Conservation (phyloP, 1,284 basidiomycete genomes). For the Puccinia sorghi region DNA sequence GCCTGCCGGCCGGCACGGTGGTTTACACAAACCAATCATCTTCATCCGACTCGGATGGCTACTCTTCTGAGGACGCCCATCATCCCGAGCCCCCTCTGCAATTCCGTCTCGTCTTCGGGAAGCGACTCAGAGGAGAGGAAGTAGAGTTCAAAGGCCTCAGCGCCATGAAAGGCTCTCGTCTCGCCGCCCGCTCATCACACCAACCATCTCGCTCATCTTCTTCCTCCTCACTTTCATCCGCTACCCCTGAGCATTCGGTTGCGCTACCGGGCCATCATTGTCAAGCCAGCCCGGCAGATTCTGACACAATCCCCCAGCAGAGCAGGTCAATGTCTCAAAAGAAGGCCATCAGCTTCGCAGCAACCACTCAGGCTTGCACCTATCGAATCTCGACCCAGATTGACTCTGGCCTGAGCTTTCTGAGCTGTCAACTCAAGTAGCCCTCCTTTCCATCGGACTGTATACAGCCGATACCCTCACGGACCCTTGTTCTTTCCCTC, state of each 20-base stretch:
- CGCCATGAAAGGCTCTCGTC: conserved; percentile 32
- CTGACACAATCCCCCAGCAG: not conserved
- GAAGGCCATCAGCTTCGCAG: conserved; percentile 20
- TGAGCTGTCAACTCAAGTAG: conserved; percentile 19
- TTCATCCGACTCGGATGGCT: conserved; percentile 18
- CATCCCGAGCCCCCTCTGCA: not conserved
- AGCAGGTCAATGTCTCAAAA: not conserved
- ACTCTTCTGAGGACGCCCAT: conserved; percentile 1
- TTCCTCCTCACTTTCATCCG: not conserved
- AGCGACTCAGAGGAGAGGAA: conserved; percentile 31
- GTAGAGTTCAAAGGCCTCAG: conserved; percentile 15
- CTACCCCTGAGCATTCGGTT: too few relatives aligned
- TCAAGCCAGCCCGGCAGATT: not conserved
- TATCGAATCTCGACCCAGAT: conserved; percentile 13
- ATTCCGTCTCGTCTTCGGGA: conserved; percentile 30
- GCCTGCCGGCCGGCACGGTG: too few relatives aligned
- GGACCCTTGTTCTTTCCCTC: not conserved
- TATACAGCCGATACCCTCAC: not conserved
- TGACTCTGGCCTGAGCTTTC: conserved; percentile 1
- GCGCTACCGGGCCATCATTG: not conserved
- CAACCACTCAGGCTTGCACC: conserved; percentile 25
- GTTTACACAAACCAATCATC: conserved; percentile 18
- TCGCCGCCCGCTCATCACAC: not conserved
- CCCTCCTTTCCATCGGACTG: not conserved
- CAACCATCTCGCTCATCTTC: not conserved